Percentiles rank a stretch among this genome's conserved stretches.
Conservation (phyloP, 345 rosid species). For the Arabidopsis arenosa region DNA sequence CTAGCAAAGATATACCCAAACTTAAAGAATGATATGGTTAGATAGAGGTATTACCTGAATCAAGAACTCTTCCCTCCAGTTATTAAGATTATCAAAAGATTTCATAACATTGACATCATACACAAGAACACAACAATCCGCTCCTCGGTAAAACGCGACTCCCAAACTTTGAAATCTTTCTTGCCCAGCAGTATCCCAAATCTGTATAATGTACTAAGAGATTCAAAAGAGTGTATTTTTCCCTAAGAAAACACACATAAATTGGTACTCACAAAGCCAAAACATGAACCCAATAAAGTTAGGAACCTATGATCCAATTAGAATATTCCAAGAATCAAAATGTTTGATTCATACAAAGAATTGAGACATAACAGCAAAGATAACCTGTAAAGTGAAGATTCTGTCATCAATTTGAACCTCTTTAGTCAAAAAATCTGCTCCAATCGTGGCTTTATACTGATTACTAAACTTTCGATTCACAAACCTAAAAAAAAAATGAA, state of each 20-base stretch:
- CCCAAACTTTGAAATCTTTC: constrained; percentile 91
- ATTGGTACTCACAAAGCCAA: neutral
- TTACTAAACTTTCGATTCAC: constrained; percentile 92
- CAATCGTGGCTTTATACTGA: constrained; percentile 95
- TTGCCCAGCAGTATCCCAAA: constrained; percentile 96
- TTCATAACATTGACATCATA: constrained; percentile 87
- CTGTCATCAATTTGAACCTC: constrained; percentile 92
- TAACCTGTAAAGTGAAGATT: constrained; percentile 77
- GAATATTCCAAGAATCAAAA: constrained; percentile 28
- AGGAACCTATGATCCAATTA: constrained; percentile 14
- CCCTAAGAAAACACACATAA: neutral
- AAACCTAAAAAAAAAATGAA: constrained; percentile 52
- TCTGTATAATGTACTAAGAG: constrained; percentile 34
- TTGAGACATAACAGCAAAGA: neutral
- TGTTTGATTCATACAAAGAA: constrained; percentile 7
- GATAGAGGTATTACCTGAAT: constrained; percentile 57
- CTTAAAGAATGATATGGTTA: neutral
- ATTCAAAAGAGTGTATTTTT: neutral
- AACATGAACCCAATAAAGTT: neutral
- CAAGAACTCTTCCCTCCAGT: constrained; percentile 91
- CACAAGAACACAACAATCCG: constrained; percentile 91
- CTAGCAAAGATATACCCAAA: neutral
- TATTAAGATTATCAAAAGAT: constrained; percentile 86
- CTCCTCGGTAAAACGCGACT: constrained; percentile 87
- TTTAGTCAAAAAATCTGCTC: constrained; percentile 93